Conservation (phyloP, 306 rosid species). For the Cicer judaicum region DNA sequence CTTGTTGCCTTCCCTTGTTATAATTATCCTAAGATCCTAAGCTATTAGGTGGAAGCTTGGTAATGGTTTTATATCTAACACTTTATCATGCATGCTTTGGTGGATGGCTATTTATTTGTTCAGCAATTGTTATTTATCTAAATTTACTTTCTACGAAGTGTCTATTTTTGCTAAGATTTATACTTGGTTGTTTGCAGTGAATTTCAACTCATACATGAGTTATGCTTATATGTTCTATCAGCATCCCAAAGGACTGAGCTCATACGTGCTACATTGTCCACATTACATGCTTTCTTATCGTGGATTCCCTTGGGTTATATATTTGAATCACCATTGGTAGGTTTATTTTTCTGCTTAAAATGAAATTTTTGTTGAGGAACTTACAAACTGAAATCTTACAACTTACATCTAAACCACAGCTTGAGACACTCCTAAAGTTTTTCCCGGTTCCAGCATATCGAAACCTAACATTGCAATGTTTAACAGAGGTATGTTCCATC, state of each 20-base stretch:
- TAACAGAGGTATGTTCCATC: constrained; percentile 73
- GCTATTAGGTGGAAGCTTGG: constrained; percentile 3
- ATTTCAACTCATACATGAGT: constrained; percentile 97
- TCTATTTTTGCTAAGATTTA: constrained; percentile 38
- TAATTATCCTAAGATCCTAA: neutral
- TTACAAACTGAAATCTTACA: constrained; percentile 20
- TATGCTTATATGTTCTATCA: constrained; percentile 92
- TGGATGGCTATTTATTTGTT: constrained; percentile 2
- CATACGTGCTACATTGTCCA: constrained; percentile 86
- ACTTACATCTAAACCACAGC: constrained; percentile 56
- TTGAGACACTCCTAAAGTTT: constrained; percentile 90
- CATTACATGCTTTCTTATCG: constrained; percentile 94
- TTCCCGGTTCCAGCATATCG: constrained; percentile 87
- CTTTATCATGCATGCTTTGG: constrained; percentile 27
- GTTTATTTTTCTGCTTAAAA: constrained; percentile 42
- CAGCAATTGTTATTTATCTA: neutral
- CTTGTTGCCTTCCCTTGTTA: constrained; percentile 6
- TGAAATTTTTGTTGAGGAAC: constrained; percentile 24
- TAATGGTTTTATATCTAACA: neutral
- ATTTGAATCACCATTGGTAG: constrained; percentile 93
- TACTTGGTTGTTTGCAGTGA: constrained; percentile 73
- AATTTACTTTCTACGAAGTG: neutral
- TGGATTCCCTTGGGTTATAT: constrained; percentile 99
- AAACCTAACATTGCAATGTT: constrained; percentile 86
- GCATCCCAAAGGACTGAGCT: constrained; percentile 95